phyloP scores from a whole-genome alignment of 2,329 filamentous ascomycete genomes.

The Aspergillus arachidicola region DNA sequence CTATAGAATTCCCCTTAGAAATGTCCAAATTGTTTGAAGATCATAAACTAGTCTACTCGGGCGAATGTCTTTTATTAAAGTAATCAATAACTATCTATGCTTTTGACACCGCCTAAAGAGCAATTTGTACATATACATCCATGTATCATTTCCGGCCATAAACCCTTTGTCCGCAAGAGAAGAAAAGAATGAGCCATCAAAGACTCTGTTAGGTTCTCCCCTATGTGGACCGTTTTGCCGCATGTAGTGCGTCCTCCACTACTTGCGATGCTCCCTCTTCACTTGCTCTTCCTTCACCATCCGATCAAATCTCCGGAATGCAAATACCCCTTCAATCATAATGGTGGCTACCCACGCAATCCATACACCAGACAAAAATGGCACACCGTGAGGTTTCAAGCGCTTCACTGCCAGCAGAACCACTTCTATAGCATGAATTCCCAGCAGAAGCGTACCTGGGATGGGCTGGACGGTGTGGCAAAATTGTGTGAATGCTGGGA shows the following conservation, averaged over 20 bases:
- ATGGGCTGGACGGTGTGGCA: conserved; percentile 62
- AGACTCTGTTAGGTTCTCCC: not conserved
- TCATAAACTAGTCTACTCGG: not conserved
- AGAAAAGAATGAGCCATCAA: not conserved
- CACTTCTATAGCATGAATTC: conserved; percentile 68
- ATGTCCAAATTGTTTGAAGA: not conserved
- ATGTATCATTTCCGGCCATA: not conserved
- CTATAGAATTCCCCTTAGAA: not conserved
- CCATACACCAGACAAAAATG: conserved; percentile 51
- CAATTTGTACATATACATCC: not conserved
- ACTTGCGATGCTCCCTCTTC: conserved; percentile 33
- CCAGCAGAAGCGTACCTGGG: conserved; percentile 62
- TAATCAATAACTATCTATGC: not conserved
- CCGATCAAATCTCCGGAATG: conserved; percentile 50
- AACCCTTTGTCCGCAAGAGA: not conserved
- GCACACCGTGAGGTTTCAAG: conserved; percentile 56
- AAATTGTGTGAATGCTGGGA: conserved; percentile 61
- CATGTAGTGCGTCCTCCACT: conserved; percentile 6
- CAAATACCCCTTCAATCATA: conserved; percentile 57
- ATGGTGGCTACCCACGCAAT: conserved; percentile 56
- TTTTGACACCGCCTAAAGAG: not conserved
- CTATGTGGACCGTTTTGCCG: conserved; percentile 1
- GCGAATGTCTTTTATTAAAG: not conserved
- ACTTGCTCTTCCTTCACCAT: conserved; percentile 45
- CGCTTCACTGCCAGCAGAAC: conserved; percentile 48